Evolutionary conservation across 2,329 filamentous ascomycete genomes (phyloP), one percentile per base, ranked within the genome.

Genomic region (Sporothrix mexicana): DNA sequence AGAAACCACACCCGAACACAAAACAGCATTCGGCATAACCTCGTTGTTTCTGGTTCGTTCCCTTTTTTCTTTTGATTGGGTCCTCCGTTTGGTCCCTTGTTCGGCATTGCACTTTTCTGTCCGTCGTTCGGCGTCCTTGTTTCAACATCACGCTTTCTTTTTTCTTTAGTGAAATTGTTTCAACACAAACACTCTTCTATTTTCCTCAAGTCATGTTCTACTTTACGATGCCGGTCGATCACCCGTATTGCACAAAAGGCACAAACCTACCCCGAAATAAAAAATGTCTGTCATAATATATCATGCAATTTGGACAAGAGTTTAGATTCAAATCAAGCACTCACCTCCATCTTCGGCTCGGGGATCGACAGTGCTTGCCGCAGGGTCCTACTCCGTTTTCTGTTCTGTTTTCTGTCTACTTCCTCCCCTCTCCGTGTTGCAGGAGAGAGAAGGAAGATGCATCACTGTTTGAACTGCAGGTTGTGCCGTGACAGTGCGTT

Each of bases 291-390:
- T n/a, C n/a, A n/a, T n/a, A n/a, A n/a, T n/a, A n/a, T n/a, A n/a
- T n/a, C n/a, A n/a, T n/a, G n/a, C n/a, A n/a, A n/a, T n/a, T n/a
- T n/a, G n/a, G n/a, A n/a, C n/a, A n/a, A n/a, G n/a, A 53, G 4
- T 7, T 23, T 53, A 45, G 36, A 13, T 64, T 66, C 62, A 66
- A n/a, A n/a, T n/a, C n/a, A n/a, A n/a, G 30, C 30, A 36, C 30
- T 51, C 43, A 30, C 10, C 43, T 1, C 36, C 17, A 25, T 67
- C n/a, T 17, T 49, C 43, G 45, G 64, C 13, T 36, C 45, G 45
- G 64, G 45, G 64, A 67, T 67, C 64, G 23, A 67, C 62, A 51
- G 13, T 36, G 64, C 45, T 64, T 67, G 45, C 64, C 64, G 45
- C 64, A 67, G 64, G 64, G 64, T 67, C 45, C 64, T 51, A 49